These are phyloP conservation scores for Wickerhamiella musiphila DNA, from an alignment of 805 yeast genomes.

Conservation along the genomic window DNA sequence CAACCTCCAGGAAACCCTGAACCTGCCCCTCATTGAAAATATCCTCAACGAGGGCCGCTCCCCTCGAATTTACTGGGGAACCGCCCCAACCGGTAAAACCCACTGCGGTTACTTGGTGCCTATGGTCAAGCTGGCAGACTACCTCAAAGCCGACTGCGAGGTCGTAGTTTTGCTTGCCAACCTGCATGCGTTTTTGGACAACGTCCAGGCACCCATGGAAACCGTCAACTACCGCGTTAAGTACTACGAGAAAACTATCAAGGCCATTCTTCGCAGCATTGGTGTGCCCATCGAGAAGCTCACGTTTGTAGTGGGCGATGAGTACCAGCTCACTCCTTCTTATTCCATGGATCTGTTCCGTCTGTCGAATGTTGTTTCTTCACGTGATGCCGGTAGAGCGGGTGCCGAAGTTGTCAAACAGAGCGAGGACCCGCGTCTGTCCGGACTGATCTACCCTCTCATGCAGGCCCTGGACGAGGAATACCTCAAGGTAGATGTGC, in stretches of 20 bases:
- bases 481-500: conserved; percentile 73
- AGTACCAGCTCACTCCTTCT: conserved; percentile 63
- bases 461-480: conserved; percentile 98
- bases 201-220: conserved; percentile 95
- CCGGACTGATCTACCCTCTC: conserved; percentile 90
- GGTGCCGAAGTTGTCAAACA: conserved; percentile 99
- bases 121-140: conserved; percentile 90
- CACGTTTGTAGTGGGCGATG: conserved; percentile 69
- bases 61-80: conserved; percentile 90
- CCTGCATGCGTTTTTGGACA: conserved; percentile 89
- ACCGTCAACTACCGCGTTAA: conserved; percentile 76
- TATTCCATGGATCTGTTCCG: conserved; percentile 84
- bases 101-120: conserved; percentile 98
- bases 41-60: conserved; percentile 71
- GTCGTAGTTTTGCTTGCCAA: conserved; percentile 87
- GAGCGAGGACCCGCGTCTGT: conserved; percentile 79
- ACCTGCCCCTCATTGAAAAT: conserved; percentile 72
- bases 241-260: conserved; percentile 71
- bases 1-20: conserved; percentile 80
- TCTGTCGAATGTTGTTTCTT: conserved; percentile 69
- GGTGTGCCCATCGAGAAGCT: conserved; percentile 85
- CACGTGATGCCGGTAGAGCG: conserved; percentile 94
- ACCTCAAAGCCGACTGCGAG: conserved; percentile 89
- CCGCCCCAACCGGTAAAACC: conserved; percentile 98
- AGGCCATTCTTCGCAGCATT: conserved; percentile 68